Evolutionary conservation across 176 grass and related monocot genomes (phyloP), one percentile per base, ranked within the genome.

Genomic region (Aechmea fasciata): DNA sequence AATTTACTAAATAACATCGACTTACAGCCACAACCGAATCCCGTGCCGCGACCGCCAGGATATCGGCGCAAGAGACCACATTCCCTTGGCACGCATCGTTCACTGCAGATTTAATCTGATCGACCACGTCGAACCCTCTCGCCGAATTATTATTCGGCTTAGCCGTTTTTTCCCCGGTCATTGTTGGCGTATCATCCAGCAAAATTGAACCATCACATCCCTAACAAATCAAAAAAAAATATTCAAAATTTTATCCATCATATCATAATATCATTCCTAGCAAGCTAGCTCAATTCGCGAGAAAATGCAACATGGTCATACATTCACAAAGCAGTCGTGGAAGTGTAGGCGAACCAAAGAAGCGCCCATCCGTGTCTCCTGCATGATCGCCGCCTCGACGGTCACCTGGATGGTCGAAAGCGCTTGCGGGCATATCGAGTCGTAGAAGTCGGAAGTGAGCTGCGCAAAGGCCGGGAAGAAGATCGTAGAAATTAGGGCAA

Each of bases 301-400:
- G 10, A 59, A 57, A 57, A 57, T 17, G 1, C 10, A 61, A 9
- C 10, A 61, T 5, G 67, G 50, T 2, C 73, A 63, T 70, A 90
- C 91, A 9, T 90, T 90, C 74, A 85, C 87, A 64, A 90, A 77
- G 84, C 91, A 96, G 69, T 96, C 91, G 29, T 96, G 87, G 76
- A 96, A 96, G 70, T 96, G 91, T 57, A 96, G 20, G 18, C 91
- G 84, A 53, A 96, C 73, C 48, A 90, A 79, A 23, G 87, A 83
- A 3, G 73, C 84, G 9, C 91, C 87, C 82, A 96, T 90, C 73
- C 91, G 63, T 2, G 87, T 72, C 57, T 96, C 82, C 19, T 55
- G 22, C n/a, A 81, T 9, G 69, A 96, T 69, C 49, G 84, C 91
- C 9, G 70, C 62, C 50, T 73, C 79, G 63, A 96, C 84, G 54